A percentile compares a stretch with the other conserved stretches of the same genome.
Evolutionary conservation across 2,329 filamentous ascomycete species (phyloP).

Genomic region (Chlorencoelia australis): DNA sequence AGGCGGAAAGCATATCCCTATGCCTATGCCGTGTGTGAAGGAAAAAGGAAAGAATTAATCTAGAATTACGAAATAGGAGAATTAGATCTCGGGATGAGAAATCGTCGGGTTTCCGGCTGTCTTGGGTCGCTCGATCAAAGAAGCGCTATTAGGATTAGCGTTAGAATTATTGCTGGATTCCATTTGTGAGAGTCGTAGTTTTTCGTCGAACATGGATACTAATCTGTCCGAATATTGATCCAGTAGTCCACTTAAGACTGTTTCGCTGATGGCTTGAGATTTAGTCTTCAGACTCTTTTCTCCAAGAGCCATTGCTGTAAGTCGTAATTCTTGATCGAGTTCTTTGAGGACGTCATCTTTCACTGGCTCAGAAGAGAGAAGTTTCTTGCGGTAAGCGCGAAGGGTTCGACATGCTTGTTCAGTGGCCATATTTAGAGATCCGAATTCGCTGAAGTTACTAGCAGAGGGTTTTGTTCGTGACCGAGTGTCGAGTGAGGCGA

Average conservation of each 20-base stretch:
- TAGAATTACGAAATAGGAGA: no score
- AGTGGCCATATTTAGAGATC: slow-evolving; percentile 50
- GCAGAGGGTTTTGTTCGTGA: slow-evolving; percentile 40
- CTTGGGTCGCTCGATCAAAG: slow-evolving; percentile 17
- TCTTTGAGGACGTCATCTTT: slow-evolving; percentile 49
- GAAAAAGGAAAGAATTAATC: no score
- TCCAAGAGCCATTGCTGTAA: slow-evolving; percentile 48
- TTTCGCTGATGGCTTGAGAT: slow-evolving; percentile 44
- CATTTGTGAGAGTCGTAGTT: slow-evolving; percentile 40
- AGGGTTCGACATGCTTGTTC: slow-evolving; percentile 55
- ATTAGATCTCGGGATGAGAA: no score
- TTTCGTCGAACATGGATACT: slow-evolving; percentile 62
- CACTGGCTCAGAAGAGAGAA: slow-evolving; percentile 44
- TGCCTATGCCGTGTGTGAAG: no score
- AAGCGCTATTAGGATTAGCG: slow-evolving; percentile 3
- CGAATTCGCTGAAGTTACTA: slow-evolving; percentile 35
- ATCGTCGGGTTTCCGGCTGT: slow-evolving; percentile 20
- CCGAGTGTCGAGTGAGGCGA: slow-evolving; percentile 37
- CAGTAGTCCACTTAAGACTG: slow-evolving; percentile 51
- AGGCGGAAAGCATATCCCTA: no score
- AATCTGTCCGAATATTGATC: slow-evolving; percentile 68
- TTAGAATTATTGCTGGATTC: slow-evolving; percentile 12
- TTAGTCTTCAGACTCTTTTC: slow-evolving; percentile 26
- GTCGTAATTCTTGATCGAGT: slow-evolving; percentile 52
- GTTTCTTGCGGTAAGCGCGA: slow-evolving; percentile 52